Evolutionary conservation across 2,329 filamentous ascomycete species (phyloP).

Genomic region (Colletotrichum gloeosporioides): DNA sequence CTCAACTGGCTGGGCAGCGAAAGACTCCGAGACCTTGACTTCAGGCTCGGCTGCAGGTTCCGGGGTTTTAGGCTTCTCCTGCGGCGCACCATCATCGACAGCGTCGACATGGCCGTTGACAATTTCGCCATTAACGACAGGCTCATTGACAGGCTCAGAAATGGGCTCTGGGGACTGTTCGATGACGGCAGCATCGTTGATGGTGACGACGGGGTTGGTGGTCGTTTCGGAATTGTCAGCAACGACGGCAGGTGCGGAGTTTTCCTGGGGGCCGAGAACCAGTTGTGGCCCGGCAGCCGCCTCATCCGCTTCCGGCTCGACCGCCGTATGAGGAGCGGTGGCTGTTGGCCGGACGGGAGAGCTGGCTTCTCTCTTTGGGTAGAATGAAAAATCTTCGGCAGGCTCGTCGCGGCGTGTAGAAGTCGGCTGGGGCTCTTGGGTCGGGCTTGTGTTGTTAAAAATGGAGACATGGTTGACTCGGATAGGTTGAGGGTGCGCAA

Average conservation of each 20-base stretch:
- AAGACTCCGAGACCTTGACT: background rate
- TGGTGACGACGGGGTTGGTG: background rate
- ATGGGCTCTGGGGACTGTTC: background rate
- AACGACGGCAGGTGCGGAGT: background rate
- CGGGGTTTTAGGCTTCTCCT: background rate
- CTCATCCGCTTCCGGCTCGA: conserved; percentile 14
- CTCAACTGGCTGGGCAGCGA: background rate
- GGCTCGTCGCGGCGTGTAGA: background rate
- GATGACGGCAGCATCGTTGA: background rate
- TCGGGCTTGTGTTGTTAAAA: background rate
- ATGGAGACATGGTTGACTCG: conserved; percentile 19
- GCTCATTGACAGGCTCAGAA: background rate
- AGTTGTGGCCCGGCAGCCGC: background rate
- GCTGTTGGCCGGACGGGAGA: conserved; percentile 10
- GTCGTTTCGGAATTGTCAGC: background rate
- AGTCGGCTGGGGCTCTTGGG: background rate
- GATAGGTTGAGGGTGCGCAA: conserved; percentile 21
- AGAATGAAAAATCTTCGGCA: background rate
- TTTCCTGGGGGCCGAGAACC: background rate
- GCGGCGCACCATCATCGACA: background rate
- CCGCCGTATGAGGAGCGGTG: background rate
- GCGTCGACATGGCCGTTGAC: conserved; percentile 1
- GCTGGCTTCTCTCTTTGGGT: conserved; percentile 13
- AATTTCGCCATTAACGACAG: background rate
- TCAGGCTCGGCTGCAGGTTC: background rate